Evolutionary conservation across 2,329 filamentous ascomycete species (phyloP).

Genomic region (Celoporthe dispersa): DNA sequence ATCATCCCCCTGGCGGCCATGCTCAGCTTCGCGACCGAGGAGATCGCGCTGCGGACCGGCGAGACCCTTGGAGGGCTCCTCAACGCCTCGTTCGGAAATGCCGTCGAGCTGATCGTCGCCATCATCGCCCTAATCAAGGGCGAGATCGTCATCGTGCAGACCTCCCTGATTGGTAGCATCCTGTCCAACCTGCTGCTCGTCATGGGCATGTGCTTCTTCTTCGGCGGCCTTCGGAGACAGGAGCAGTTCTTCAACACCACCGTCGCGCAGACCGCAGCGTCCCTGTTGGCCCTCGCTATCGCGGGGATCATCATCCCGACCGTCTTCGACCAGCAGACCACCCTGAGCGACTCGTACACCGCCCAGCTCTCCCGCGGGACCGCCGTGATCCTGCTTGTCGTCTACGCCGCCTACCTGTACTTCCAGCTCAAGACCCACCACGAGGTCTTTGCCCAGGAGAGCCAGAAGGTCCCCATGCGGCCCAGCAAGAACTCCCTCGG

Average conservation of each 20-base stretch:
- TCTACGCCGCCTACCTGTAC: slow-evolving; percentile 82
- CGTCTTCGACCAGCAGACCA: slow-evolving; percentile 68
- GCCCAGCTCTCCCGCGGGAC: slow-evolving; percentile 72
- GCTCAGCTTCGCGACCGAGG: slow-evolving; percentile 87
- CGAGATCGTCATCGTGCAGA: slow-evolving; percentile 86
- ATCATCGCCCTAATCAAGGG: slow-evolving; percentile 77
- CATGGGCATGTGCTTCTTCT: slow-evolving; percentile 91
- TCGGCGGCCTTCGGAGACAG: slow-evolving; percentile 75
- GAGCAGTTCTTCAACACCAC: slow-evolving; percentile 93
- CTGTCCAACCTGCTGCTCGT: slow-evolving; percentile 88
- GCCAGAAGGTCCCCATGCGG: slow-evolving; percentile 69
- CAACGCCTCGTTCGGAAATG: slow-evolving; percentile 90
- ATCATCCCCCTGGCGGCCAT: slow-evolving; percentile 88
- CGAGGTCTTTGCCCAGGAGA: slow-evolving; percentile 77
- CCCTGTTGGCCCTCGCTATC: slow-evolving; percentile 77
- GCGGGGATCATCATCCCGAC: slow-evolving; percentile 87
- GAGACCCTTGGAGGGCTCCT: slow-evolving; percentile 87
- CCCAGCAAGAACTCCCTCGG: slow-evolving; percentile 34
- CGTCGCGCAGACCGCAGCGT: slow-evolving; percentile 87
- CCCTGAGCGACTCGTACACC: slow-evolving; percentile 52
- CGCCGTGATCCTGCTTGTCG: slow-evolving; percentile 78
- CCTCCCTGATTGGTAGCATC: slow-evolving; percentile 89
- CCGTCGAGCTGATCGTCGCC: slow-evolving; percentile 86
- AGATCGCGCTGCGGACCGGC: slow-evolving; percentile 79
- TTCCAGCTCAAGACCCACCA: slow-evolving; percentile 91